Evolutionary conservation across 2,329 filamentous ascomycete genomes (phyloP), one percentile per base, ranked within the genome.

Genomic region (Colletotrichum caudatum): DNA sequence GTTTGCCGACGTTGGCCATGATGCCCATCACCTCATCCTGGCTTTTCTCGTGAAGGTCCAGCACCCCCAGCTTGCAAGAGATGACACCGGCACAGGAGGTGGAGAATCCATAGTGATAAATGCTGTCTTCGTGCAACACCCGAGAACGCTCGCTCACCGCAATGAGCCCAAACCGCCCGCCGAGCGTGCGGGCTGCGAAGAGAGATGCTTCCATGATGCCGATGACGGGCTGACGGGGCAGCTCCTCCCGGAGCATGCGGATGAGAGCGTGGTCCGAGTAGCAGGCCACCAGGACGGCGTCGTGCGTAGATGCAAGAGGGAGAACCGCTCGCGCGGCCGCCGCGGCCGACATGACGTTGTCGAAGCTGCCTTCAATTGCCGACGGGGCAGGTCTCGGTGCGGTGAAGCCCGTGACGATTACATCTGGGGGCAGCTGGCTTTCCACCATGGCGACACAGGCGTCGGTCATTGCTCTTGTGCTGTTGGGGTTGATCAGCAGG

Each of bases 131-230:
- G 20, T 68, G 69, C 44, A 68, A 9, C 20, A 64, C 65, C 18
- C 41, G 39, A 7, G 65, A 64, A n/a, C 69, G 59, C 23, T 69
- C 65, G 23, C 69, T 69, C 23, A 69, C 67, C 1, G 67, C 67
- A 16, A 69, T 39, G 33, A 69, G 62, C 1, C 67, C 67, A 29
- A 69, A 69, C 33, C 67, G 67, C 12, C 67, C 67, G 3, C 67
- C 67, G 5, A 69, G 46, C 11, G 67, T 69, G 12, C 67, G 67
- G 16, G 67, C 67, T 0, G 67, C 67, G 14, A 69, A 69, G 1
- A 69, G 75, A 46, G 75, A 76, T 0, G 94, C 92, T 80, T 98
- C 95, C 77, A 98, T 96, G 67, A 98, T 97, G 6, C 95, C 95
- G 0, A 89, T 91, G 5, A 94, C 91, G 35, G 89, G 80, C 84